Percentiles rank a stretch among this genome's conserved stretches.
Conservation (phyloP, 768 basidiomycete species). For the Antrodiella citrinella region DNA sequence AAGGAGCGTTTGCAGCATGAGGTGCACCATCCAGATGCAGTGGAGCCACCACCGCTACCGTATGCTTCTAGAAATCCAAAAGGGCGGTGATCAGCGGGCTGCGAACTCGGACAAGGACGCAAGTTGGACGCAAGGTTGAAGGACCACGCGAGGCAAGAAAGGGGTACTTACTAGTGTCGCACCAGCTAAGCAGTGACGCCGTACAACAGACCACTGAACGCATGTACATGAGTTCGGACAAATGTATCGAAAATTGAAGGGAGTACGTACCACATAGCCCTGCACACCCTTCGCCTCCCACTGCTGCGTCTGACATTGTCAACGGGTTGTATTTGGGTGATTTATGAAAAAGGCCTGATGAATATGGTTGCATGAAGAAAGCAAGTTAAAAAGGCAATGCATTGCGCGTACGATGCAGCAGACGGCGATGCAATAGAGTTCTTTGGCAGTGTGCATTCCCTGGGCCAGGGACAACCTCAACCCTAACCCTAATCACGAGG, state of each 20-base stretch:
- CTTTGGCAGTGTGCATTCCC: too few relatives aligned
- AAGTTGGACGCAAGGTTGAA: too few relatives aligned
- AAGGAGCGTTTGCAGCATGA: slow-evolving; percentile 8
- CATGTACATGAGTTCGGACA: not conserved
- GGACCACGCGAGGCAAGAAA: not conserved
- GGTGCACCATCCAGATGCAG: slow-evolving; percentile 3
- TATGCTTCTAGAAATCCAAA: not conserved
- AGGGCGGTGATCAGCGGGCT: not conserved
- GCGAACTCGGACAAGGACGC: not conserved
- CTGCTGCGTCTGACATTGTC: too few relatives aligned
- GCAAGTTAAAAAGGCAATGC: too few relatives aligned
- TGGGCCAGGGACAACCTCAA: too few relatives aligned
- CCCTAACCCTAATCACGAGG: too few relatives aligned
- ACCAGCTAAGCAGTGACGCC: slow-evolving; percentile 1
- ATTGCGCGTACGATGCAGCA: too few relatives aligned
- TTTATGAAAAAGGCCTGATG: too few relatives aligned
- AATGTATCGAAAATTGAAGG: not conserved
- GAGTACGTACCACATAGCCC: not conserved
- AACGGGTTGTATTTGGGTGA: too few relatives aligned
- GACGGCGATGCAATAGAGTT: too few relatives aligned
- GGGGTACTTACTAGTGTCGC: not conserved
- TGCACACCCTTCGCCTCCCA: not conserved
- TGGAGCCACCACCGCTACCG: slow-evolving; percentile 1
- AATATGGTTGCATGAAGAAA: too few relatives aligned
- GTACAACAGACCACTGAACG: not conserved